Evolutionary conservation across 352 stramenopile species (phyloP).

Genomic region (Porosira glacialis): DNA sequence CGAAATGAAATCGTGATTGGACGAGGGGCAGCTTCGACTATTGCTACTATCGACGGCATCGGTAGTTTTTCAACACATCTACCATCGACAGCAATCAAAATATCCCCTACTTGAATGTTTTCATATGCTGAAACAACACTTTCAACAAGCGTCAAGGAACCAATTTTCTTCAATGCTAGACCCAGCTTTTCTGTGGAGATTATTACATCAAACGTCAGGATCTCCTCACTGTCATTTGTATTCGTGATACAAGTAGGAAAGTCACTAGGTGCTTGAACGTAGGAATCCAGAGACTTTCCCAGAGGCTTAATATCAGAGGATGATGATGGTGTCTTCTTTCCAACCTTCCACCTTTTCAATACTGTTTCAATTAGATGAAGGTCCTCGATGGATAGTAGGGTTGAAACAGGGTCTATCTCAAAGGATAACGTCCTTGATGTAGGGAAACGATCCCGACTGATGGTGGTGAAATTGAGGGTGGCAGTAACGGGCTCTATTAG

Average conservation of each 20-base stretch:
- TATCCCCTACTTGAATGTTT: constrained; percentile 36
- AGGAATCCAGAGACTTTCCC: constrained; percentile 3
- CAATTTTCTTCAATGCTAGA: constrained; percentile 37
- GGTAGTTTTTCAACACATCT: constrained; percentile 24
- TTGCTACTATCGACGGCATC: constrained; percentile 28
- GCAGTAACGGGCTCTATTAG: constrained; percentile 78
- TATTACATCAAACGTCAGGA: constrained; percentile 33
- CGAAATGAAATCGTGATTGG: constrained; percentile 37
- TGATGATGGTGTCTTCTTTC: constrained; percentile 10
- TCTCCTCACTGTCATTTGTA: constrained; percentile 12
- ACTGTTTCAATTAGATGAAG: constrained; percentile 68
- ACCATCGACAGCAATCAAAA: constrained; percentile 31
- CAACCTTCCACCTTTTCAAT: constrained; percentile 30
- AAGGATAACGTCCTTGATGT: constrained; percentile 58
- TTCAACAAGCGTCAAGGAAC: constrained; percentile 35
- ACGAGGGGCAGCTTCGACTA: constrained; percentile 31
- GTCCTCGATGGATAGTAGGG: constrained; percentile 72
- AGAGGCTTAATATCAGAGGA: neutral
- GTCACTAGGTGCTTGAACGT: constrained; percentile 10
- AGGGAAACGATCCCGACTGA: constrained; percentile 45
- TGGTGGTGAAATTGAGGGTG: constrained; percentile 51
- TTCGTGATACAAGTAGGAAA: constrained; percentile 22
- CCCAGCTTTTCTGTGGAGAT: constrained; percentile 42
- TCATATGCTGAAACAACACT: constrained; percentile 8
- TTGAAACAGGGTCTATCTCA: constrained; percentile 71